phyloP scores from a whole-genome alignment of 2,329 filamentous ascomycete species.

The Ophiosphaerella herpotricha region DNA sequence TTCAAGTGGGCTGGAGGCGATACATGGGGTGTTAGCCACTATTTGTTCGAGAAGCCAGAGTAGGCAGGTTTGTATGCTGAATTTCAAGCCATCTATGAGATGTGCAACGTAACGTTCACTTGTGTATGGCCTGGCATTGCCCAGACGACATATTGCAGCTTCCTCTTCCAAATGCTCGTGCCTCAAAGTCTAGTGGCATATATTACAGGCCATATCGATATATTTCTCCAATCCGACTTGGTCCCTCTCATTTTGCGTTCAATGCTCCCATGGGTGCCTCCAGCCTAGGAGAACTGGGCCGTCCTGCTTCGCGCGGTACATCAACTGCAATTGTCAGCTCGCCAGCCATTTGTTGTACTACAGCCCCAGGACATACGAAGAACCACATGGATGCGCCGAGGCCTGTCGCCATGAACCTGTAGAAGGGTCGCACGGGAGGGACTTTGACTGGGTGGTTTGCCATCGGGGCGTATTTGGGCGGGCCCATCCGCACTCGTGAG shows the following conservation, averaged over 20 bases:
- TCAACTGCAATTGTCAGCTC: slow-evolving; percentile 64
- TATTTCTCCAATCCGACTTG: neutral
- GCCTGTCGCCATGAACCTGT: slow-evolving; percentile 83
- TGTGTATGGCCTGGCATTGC: slow-evolving; percentile 22
- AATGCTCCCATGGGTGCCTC: slow-evolving; percentile 71
- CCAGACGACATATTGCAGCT: slow-evolving; percentile 11
- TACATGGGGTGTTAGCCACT: slow-evolving; percentile 70
- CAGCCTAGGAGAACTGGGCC: slow-evolving; percentile 86
- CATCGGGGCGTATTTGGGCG: slow-evolving; percentile 44
- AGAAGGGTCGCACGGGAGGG: slow-evolving; percentile 69
- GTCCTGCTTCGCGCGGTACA: slow-evolving; percentile 97
- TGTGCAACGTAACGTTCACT: slow-evolving; percentile 1
- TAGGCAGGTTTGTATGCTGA: slow-evolving; percentile 6
- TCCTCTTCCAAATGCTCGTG: neutral
- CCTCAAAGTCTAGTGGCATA: neutral
- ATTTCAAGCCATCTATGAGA: neutral
- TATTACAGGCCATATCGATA: slow-evolving; percentile 19
- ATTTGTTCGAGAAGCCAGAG: slow-evolving; percentile 65
- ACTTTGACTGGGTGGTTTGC: slow-evolving; percentile 60
- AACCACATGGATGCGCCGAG: slow-evolving; percentile 99
- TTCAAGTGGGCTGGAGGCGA: slow-evolving; percentile 70
- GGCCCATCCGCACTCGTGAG: slow-evolving; percentile 39
- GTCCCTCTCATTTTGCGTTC: slow-evolving; percentile 13
- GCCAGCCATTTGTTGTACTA: neutral
- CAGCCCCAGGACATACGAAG: slow-evolving; percentile 68